Conservation (phyloP, 257 asterid species). For the Haberlea rhodopensis region DNA sequence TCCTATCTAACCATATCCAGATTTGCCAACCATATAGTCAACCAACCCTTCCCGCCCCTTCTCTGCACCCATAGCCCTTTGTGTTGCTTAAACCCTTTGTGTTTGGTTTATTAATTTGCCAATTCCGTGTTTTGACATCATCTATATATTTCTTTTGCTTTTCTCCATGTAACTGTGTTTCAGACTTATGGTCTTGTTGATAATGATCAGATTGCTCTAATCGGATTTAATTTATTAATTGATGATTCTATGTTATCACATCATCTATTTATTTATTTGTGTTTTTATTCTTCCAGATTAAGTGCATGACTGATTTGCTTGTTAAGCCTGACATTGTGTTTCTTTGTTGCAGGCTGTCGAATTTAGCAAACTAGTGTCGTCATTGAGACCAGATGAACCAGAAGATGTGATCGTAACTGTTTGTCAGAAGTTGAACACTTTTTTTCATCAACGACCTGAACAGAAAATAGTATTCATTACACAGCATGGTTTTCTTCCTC, state of each 20-base stretch:
- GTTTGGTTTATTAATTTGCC: no score
- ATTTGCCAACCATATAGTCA: no score
- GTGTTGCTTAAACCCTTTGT: no score
- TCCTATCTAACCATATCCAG: no score
- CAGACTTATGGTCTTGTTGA: constrained; percentile 5
- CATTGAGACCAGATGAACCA: constrained; percentile 88
- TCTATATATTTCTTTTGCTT: neutral
- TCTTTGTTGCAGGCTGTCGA: constrained; percentile 77
- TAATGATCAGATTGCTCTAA: constrained; percentile 17
- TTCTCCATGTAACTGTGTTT: constrained; percentile 14
- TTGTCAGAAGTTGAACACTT: constrained; percentile 82
- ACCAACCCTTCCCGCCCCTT: no score
- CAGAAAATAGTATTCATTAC: constrained; percentile 87
- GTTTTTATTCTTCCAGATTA: constrained; percentile 16
- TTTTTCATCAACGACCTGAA: constrained; percentile 86
- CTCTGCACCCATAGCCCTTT: no score
- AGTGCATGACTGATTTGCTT: constrained; percentile 3
- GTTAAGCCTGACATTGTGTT: constrained; percentile 9
- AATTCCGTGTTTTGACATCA: no score
- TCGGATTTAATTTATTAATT: constrained; percentile 12
- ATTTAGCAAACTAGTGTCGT: constrained; percentile 80
- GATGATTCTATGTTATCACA: constrained; percentile 13
- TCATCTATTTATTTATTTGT: neutral
- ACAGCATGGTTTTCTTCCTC: constrained; percentile 94
- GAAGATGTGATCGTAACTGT: constrained; percentile 86